Percentiles rank a stretch among this genome's conserved stretches.
phyloP scores from a whole-genome alignment of 768 basidiomycete genomes.

The Mycena pura region DNA sequence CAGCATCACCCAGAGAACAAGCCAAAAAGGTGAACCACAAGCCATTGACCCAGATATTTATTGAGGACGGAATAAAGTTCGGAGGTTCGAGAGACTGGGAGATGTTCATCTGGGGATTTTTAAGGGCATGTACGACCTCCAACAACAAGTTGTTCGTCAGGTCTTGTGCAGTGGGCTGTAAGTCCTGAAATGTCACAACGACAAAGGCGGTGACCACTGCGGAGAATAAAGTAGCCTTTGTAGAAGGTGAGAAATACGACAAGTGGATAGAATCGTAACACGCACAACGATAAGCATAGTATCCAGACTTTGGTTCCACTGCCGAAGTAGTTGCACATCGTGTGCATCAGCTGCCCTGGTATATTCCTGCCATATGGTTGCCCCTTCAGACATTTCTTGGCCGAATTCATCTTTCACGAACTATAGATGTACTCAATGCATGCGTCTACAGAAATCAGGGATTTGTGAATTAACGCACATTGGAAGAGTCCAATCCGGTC shows the following conservation, averaged over 20 bases:
- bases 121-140: slow-evolving; percentile 7
- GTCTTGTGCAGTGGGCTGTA: slow-evolving; percentile 15
- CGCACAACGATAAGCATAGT: slow-evolving; percentile 20
- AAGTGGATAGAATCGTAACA: neutral
- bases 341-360: slow-evolving; percentile 12
- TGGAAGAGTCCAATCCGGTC: neutral
- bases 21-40: slow-evolving; percentile 19
- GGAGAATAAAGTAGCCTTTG: slow-evolving; percentile 20
- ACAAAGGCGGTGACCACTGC: slow-evolving; percentile 22
- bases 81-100: slow-evolving; percentile 5
- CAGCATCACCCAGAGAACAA: slow-evolving; percentile 17
- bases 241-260: neutral
- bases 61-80: slow-evolving; percentile 10
- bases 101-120: slow-evolving; percentile 3
- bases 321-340: slow-evolving; percentile 13
- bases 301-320: slow-evolving; percentile 23
- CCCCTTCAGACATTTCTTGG: slow-evolving; percentile 16
- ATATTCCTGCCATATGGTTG: slow-evolving; percentile 19
- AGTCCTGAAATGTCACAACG: slow-evolving; percentile 3
- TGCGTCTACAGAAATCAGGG: neutral
- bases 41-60: slow-evolving; percentile 18
- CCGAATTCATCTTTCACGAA: slow-evolving; percentile 9
- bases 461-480: neutral
- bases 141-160: slow-evolving; percentile 8
- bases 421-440: neutral